Conservation (phyloP, 495 filamentous ascomycete species). For the Lichina pygmaea region DNA sequence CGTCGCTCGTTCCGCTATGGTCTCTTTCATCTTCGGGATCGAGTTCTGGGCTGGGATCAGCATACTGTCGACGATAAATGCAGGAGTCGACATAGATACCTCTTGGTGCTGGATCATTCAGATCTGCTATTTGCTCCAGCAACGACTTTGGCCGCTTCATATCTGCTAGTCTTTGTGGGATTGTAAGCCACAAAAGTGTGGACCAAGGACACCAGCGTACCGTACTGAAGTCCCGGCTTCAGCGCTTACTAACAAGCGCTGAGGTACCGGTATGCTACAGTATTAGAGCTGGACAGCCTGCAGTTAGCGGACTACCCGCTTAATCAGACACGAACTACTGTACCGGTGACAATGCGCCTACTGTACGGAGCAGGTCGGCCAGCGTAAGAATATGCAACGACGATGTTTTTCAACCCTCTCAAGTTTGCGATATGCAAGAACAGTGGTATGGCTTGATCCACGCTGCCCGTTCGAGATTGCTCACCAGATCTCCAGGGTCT, state of each 20-base stretch:
- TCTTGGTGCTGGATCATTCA: slow-evolving; percentile 32
- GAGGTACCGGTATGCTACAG: too few relatives aligned
- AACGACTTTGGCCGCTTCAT: slow-evolving; percentile 16
- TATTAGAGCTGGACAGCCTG: too few relatives aligned
- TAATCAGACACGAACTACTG: too few relatives aligned
- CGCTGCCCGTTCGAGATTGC: neutral
- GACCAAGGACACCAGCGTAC: too few relatives aligned
- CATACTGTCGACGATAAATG: neutral
- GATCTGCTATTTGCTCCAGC: slow-evolving; percentile 35
- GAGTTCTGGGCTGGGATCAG: slow-evolving; percentile 29
- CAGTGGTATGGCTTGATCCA: slow-evolving; percentile 27
- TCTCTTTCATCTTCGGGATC: slow-evolving; percentile 57
- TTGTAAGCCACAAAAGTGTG: too few relatives aligned
- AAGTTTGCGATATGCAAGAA: slow-evolving; percentile 62
- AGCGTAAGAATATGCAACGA: slow-evolving; percentile 17
- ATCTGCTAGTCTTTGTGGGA: slow-evolving; percentile 1
- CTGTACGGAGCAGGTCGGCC: too few relatives aligned
- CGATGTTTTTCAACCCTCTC: slow-evolving; percentile 38
- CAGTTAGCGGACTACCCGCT: too few relatives aligned
- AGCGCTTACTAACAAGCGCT: too few relatives aligned
- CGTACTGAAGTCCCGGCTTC: too few relatives aligned
- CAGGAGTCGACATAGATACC: slow-evolving; percentile 15
- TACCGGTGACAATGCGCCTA: too few relatives aligned
- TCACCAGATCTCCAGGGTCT: slow-evolving; percentile 30
- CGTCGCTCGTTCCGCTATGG: slow-evolving; percentile 25